Percentiles rank a stretch among this genome's conserved stretches.
Conservation (phyloP, 2,329 filamentous ascomycete genomes). For the Sordariomycetes sp. region DNA sequence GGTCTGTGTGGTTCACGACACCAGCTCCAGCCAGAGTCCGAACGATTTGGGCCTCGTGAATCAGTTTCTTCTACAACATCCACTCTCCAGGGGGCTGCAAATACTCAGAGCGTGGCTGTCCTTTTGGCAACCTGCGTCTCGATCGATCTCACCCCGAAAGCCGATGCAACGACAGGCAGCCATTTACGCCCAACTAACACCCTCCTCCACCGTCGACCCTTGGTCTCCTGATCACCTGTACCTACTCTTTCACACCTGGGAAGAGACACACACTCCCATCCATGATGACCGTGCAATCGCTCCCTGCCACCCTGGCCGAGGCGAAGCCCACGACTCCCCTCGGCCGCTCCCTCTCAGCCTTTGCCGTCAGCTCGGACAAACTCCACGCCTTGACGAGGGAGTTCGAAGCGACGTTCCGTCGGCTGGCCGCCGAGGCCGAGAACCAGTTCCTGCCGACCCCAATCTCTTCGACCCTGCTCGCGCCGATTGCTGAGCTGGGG, state of each 20-base stretch:
- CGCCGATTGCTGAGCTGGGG: constrained; percentile 24
- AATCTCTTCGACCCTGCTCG: constrained; percentile 44
- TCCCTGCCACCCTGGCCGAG: not conserved
- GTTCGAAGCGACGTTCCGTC: constrained; percentile 31
- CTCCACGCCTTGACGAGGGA: constrained; percentile 31
- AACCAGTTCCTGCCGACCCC: constrained; percentile 48
- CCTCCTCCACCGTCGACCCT: too few species aligned
- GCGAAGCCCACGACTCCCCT: constrained; percentile 9
- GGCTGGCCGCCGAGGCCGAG: constrained; percentile 35
- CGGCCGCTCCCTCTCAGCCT: constrained; percentile 34
- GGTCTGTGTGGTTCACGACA: not conserved
- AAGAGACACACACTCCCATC: not conserved
- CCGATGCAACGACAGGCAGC: too few species aligned
- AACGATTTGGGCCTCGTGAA: too few species aligned
- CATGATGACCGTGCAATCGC: not conserved
- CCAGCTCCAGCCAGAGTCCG: too few species aligned
- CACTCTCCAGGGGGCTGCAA: too few species aligned
- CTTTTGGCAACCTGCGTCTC: too few species aligned
- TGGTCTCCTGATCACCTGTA: too few species aligned
- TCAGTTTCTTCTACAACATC: too few species aligned
- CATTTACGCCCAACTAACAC: too few species aligned
- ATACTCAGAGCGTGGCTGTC: too few species aligned
- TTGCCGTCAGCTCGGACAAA: constrained; percentile 31
- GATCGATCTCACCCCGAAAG: too few species aligned
- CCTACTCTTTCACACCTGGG: too few species aligned